Conservation (phyloP, 306 rosid genomes). For the Quercus engelmannii region DNA sequence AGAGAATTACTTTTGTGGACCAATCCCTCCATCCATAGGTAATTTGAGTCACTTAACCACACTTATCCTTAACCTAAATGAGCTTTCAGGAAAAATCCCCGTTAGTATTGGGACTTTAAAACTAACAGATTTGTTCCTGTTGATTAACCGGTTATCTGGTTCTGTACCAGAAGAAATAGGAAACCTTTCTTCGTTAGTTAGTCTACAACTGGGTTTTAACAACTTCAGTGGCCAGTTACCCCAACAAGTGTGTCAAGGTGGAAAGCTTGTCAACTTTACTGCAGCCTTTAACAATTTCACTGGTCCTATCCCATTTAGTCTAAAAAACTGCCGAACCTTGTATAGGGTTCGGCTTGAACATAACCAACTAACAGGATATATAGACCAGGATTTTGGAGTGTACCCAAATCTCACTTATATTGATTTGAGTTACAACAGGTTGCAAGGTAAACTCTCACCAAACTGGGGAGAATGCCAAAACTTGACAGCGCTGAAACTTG, state of each 20-base stretch:
- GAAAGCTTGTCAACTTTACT: slow-evolving; percentile 44
- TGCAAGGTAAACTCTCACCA: too few relatives aligned
- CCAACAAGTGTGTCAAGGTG: slow-evolving; percentile 46
- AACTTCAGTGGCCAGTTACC: slow-evolving; percentile 52
- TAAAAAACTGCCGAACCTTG: too few relatives aligned
- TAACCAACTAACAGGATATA: too few relatives aligned
- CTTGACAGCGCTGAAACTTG: fast-evolving
- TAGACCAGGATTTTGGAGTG: too few relatives aligned
- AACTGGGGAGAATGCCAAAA: too few relatives aligned
- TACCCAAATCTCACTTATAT: too few relatives aligned
- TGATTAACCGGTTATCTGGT: slow-evolving; percentile 16
- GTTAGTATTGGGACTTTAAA: slow-evolving; percentile 27
- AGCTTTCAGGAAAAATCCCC: slow-evolving; percentile 45
- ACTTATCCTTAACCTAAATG: slow-evolving; percentile 27
- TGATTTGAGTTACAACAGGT: too few relatives aligned
- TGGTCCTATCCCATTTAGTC: too few relatives aligned
- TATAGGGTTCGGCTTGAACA: too few relatives aligned
- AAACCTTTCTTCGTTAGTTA: slow-evolving; percentile 42
- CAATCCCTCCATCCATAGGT: slow-evolving; percentile 46
- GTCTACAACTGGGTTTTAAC: slow-evolving; percentile 48
- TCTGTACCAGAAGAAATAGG: slow-evolving; percentile 39
- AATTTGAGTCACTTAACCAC: slow-evolving; percentile 35
- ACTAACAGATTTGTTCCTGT: not conserved
- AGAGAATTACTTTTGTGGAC: slow-evolving; percentile 32
- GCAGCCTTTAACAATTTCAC: slow-evolving; percentile 14